These are phyloP conservation scores for Daldinia childiae DNA, from an alignment of 495 filamentous ascomycete species.

Conservation along the genomic window DNA sequence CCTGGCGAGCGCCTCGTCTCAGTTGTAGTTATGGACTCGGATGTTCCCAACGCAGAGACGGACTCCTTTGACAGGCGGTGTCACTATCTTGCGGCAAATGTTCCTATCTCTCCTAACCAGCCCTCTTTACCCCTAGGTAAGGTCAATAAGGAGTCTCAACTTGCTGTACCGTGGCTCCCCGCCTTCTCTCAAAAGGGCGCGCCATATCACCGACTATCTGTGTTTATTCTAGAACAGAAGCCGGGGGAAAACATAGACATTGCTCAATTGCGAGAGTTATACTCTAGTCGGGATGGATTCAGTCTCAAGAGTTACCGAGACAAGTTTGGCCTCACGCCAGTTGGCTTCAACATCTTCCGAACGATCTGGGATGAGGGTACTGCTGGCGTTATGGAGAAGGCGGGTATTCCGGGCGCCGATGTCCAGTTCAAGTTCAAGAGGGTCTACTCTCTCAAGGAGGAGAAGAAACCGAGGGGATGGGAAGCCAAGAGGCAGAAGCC, in stretches of 20 bases:
- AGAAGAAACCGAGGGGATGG: constrained; percentile 63
- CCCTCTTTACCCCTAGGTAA: constrained; percentile 59
- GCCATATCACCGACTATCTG: constrained; percentile 85
- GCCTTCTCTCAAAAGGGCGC: constrained; percentile 88
- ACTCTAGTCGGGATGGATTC: constrained; percentile 68
- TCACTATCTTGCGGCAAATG: constrained; percentile 82
- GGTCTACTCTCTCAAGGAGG: constrained; percentile 60
- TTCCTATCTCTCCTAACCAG: constrained; percentile 61
- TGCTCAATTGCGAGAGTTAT: constrained; percentile 63
- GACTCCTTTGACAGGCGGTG: constrained; percentile 81
- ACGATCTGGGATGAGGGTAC: constrained; percentile 89
- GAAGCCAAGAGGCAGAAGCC: constrained; percentile 64
- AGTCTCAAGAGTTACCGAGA: constrained; percentile 75
- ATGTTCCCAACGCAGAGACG: constrained; percentile 83
- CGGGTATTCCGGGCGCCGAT: constrained; percentile 77
- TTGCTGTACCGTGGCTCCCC: constrained; percentile 83
- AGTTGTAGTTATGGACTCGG: constrained; percentile 85
- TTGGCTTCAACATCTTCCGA: constrained; percentile 89
- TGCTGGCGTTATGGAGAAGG: constrained; percentile 81
- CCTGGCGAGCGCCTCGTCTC: constrained; percentile 81
- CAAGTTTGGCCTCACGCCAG: constrained; percentile 71
- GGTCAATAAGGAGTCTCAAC: constrained; percentile 63
- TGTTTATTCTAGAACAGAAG: constrained; percentile 86
- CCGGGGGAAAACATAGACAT: constrained; percentile 68
- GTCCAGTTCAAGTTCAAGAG: constrained; percentile 83